phyloP scores from a whole-genome alignment of 495 filamentous ascomycete genomes.

The Venustampulla echinocandica region DNA sequence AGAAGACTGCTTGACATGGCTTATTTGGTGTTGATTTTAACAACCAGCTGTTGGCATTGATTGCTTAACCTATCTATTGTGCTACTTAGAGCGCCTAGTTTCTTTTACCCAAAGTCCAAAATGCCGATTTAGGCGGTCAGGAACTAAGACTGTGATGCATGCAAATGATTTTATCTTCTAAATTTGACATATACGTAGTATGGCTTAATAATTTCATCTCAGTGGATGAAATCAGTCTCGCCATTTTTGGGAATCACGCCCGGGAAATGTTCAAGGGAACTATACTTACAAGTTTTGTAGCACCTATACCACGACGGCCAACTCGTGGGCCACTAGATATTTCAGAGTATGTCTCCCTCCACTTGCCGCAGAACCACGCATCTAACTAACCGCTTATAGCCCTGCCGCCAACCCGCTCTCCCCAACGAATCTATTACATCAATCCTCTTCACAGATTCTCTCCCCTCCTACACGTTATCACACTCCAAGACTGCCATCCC shows the following conservation, averaged over 20 bases:
- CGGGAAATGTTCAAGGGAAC: background rate
- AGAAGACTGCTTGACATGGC: too few relatives aligned
- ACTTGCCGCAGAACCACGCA: conserved; percentile 7
- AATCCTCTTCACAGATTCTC: conserved; percentile 2
- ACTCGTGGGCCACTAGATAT: conserved; percentile 51
- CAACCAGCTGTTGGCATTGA: background rate
- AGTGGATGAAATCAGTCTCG: background rate
- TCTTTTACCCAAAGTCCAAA: background rate
- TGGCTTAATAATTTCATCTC: background rate
- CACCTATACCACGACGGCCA: conserved; percentile 25
- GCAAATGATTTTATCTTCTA: too few relatives aligned
- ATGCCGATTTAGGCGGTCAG: background rate
- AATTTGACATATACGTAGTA: background rate
- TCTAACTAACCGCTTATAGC: conserved; percentile 2
- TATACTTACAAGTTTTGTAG: conserved; percentile 2
- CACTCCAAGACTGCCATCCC: conserved; percentile 22
- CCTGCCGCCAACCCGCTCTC: conserved; percentile 9
- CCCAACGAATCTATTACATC: conserved; percentile 11
- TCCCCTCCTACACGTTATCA: conserved; percentile 11
- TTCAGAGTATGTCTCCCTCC: conserved; percentile 36
- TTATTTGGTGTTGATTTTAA: background rate
- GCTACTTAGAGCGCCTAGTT: background rate
- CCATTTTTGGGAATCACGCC: background rate
- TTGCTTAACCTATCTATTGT: background rate
- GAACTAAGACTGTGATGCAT: background rate